These are phyloP conservation scores for Zangia roseola DNA, from an alignment of 768 basidiomycete species.

Conservation along the genomic window DNA sequence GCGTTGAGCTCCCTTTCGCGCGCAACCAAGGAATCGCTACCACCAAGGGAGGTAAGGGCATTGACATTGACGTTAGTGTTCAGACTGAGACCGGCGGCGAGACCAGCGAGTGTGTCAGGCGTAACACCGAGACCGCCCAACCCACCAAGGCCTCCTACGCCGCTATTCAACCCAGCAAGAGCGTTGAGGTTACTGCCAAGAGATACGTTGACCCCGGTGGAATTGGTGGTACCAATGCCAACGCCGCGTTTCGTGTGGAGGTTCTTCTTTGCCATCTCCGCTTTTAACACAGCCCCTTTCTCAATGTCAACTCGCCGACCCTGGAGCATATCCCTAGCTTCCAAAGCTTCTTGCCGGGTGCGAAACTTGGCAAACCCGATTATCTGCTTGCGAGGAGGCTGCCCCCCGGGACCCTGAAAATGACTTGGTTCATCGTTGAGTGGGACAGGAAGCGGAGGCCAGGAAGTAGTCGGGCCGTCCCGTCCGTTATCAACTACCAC, in stretches of 20 bases:
- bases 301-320: slow-evolving; percentile 90
- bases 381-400: slow-evolving; percentile 85
- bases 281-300: slow-evolving; percentile 90
- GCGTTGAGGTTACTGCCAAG: slow-evolving; percentile 26
- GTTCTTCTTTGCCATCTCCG: slow-evolving; percentile 99
- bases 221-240: slow-evolving; percentile 51
- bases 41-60: slow-evolving; percentile 23
- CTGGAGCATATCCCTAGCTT: slow-evolving; percentile 84
- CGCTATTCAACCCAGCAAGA: slow-evolving; percentile 24
- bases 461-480: slow-evolving; percentile 69
- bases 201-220: slow-evolving; percentile 29
- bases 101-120: slow-evolving; percentile 27
- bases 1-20: slow-evolving; percentile 50
- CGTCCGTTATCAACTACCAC: slow-evolving; percentile 78
- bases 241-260: slow-evolving; percentile 92
- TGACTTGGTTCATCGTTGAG: slow-evolving; percentile 33
- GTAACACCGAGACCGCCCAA: slow-evolving; percentile 27
- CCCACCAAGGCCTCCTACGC: slow-evolving; percentile 28
- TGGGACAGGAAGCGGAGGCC: slow-evolving; percentile 46
- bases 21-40: slow-evolving; percentile 30
- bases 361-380: slow-evolving; percentile 98
- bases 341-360: slow-evolving; percentile 80
- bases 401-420: slow-evolving; percentile 31
- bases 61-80: slow-evolving; percentile 28
- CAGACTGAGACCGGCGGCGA: slow-evolving; percentile 30